phyloP scores from a whole-genome alignment of 345 rosid genomes.

The Citrus mangshanensis region DNA sequence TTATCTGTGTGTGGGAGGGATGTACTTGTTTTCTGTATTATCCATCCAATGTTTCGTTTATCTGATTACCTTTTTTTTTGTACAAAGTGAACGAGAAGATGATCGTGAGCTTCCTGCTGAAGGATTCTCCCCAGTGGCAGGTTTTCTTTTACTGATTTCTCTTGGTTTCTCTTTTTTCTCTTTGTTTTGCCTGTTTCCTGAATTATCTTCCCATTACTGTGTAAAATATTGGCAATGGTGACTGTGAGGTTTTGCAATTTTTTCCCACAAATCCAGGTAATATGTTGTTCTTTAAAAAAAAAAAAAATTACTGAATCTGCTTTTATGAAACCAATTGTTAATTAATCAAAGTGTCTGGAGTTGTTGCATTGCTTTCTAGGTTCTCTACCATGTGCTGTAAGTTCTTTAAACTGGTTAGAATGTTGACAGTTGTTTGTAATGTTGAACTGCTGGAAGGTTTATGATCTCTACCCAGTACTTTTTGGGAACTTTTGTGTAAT shows the following conservation, averaged over 20 bases:
- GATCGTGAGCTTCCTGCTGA: slow-evolving; percentile 45
- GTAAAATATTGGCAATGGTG: background rate
- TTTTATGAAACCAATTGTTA: background rate
- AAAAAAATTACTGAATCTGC: background rate
- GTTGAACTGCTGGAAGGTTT: background rate
- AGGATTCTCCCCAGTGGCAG: slow-evolving; percentile 60
- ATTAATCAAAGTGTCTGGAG: background rate
- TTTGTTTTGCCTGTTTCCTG: background rate
- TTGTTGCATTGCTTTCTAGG: background rate
- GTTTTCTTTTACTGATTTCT: slow-evolving; percentile 30
- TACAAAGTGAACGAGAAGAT: slow-evolving; percentile 66
- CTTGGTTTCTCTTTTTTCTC: no score
- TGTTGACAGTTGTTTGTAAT: background rate
- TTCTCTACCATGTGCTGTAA: background rate
- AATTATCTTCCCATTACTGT: background rate
- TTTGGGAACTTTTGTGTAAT: background rate
- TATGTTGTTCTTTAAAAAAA: background rate
- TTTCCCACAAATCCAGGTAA: background rate
- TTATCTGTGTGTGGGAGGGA: background rate
- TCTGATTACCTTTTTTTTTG: slow-evolving; percentile 34
- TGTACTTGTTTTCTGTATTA: background rate
- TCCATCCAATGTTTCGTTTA: slow-evolving; percentile 12
- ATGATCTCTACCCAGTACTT: background rate
- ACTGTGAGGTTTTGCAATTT: background rate
- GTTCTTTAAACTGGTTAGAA: no score